phyloP scores from a whole-genome alignment of 495 filamentous ascomycete species.

The Trypethelium eluteriae region DNA sequence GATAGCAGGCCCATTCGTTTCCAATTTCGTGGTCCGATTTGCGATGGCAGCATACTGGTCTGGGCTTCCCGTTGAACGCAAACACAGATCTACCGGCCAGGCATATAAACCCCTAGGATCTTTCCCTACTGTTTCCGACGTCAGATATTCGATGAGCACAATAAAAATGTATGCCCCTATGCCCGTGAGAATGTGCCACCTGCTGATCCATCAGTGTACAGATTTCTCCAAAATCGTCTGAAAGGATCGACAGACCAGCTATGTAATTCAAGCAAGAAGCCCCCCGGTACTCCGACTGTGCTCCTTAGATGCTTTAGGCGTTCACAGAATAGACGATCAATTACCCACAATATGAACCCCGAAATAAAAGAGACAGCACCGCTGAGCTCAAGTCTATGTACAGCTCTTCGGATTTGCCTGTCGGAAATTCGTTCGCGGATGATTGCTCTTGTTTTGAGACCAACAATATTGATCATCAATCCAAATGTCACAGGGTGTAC shows the following conservation, averaged over 20 bases:
- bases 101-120: background rate
- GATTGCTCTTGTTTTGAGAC: slow-evolving; percentile 31
- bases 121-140: background rate
- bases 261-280: slow-evolving; percentile 49
- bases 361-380: slow-evolving; percentile 17
- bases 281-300: slow-evolving; percentile 44
- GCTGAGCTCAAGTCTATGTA: slow-evolving; percentile 15
- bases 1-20: background rate
- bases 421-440: slow-evolving; percentile 20
- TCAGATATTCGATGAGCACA: slow-evolving; percentile 30
- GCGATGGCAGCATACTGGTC: background rate
- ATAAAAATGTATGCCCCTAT: slow-evolving; percentile 39
- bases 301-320: slow-evolving; percentile 34
- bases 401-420: slow-evolving; percentile 11
- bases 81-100: background rate
- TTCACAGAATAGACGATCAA: slow-evolving; percentile 42
- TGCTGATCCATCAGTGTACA: slow-evolving; percentile 18
- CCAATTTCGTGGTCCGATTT: background rate
- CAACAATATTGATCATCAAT: slow-evolving; percentile 31
- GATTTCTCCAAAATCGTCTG: slow-evolving; percentile 18
- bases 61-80: background rate
- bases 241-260: slow-evolving; percentile 37
- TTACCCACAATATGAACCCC: slow-evolving; percentile 45
- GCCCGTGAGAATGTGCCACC: slow-evolving; percentile 51
- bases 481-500: slow-evolving; percentile 37